A percentile compares a stretch with the other conserved stretches of the same genome.
phyloP scores from a whole-genome alignment of 768 basidiomycete species.

The Erythrobasidium yunnanense region DNA sequence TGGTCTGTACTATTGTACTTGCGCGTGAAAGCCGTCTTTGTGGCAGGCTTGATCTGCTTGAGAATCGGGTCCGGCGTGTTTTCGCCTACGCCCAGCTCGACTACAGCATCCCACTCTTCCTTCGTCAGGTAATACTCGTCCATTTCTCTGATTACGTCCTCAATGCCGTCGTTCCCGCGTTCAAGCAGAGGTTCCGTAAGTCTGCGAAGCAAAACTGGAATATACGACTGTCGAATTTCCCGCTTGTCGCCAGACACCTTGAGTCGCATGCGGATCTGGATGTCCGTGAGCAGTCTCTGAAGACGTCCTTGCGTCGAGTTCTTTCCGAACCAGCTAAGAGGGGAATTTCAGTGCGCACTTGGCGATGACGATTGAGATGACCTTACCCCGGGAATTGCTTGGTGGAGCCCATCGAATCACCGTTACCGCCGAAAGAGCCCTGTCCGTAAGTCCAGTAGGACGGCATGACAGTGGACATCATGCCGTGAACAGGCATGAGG shows the following conservation, averaged over 20 bases:
- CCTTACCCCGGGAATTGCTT: too few species aligned
- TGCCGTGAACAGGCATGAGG: constrained; percentile 83
- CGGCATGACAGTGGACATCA: constrained; percentile 78
- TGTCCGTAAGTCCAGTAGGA: constrained; percentile 70
- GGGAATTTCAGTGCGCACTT: background rate
- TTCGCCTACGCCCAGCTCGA: constrained; percentile 81
- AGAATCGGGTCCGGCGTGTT: constrained; percentile 61
- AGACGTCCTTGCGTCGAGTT: constrained; percentile 88
- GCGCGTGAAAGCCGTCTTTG: constrained; percentile 73
- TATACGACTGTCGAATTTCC: constrained; percentile 82
- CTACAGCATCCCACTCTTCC: constrained; percentile 93
- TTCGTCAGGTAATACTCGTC: constrained; percentile 85
- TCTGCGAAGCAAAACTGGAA: constrained; percentile 74
- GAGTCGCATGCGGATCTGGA: constrained; percentile 90
- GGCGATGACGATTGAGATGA: too few species aligned
- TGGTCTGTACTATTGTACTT: constrained; percentile 85
- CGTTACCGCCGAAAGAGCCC: constrained; percentile 32
- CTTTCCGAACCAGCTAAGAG: constrained; percentile 81
- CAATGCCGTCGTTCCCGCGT: constrained; percentile 64
- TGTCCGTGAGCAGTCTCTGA: constrained; percentile 65
- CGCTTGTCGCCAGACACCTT: constrained; percentile 78
- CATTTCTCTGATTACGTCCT: constrained; percentile 74
- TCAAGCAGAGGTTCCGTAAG: constrained; percentile 69
- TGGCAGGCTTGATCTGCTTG: constrained; percentile 70
- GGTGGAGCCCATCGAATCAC: too few species aligned